phyloP scores from a whole-genome alignment of 176 grass and related monocot genomes.

The Pharus latifolius region DNA sequence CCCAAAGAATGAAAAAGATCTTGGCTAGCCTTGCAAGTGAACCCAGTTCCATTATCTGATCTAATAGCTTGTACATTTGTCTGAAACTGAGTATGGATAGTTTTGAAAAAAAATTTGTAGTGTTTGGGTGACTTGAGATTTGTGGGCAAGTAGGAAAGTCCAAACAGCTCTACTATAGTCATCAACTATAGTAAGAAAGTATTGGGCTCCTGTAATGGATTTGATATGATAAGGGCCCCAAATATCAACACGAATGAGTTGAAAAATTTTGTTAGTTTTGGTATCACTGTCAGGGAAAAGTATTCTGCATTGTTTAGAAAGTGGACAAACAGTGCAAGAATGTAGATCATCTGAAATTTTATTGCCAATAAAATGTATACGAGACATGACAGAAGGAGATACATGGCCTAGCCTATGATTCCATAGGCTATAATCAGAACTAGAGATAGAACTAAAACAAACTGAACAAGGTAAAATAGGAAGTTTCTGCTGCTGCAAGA shows the following conservation, averaged over 20 bases:
- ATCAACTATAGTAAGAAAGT: slow-evolving; percentile 12
- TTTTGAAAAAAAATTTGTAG: neutral
- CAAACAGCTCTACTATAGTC: neutral
- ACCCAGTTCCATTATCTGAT: neutral
- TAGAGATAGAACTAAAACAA: neutral
- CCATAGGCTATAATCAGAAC: neutral
- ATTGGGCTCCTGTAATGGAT: slow-evolving; percentile 2
- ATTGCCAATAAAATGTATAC: neutral
- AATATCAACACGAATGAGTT: slow-evolving; percentile 14
- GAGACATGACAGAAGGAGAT: neutral
- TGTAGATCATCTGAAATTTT: neutral
- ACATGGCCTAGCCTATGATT: neutral
- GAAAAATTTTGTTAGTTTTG: neutral
- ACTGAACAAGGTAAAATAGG: neutral
- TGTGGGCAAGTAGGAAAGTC: neutral
- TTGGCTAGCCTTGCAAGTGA: neutral
- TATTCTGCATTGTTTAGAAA: neutral
- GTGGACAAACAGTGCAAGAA: neutral
- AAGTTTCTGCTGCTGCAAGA: too few relatives aligned
- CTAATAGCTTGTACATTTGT: neutral
- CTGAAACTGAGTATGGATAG: neutral
- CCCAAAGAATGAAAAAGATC: neutral
- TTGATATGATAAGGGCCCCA: neutral
- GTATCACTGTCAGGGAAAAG: neutral
- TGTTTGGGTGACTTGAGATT: neutral